These are phyloP conservation scores for Phytophthora fragariaefolia DNA, from an alignment of 352 stramenopile species.

Conservation along the genomic window DNA sequence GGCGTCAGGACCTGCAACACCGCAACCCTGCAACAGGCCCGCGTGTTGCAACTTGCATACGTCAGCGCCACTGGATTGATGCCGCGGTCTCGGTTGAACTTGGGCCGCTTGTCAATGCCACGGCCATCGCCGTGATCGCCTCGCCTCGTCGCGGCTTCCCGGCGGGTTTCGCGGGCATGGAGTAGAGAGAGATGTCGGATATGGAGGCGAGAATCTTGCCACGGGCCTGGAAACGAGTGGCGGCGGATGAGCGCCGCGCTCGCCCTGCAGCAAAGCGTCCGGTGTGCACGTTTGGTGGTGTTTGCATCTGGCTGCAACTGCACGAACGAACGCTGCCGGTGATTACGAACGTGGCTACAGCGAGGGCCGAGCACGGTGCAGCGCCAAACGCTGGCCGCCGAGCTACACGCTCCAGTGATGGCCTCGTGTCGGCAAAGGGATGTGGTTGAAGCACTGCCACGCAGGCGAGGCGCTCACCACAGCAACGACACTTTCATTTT, in stretches of 20 bases:
- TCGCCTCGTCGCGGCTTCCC: constrained; percentile 6
- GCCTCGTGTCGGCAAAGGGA: constrained; percentile 22
- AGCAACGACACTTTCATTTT: constrained; percentile 24
- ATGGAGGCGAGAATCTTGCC: neutral
- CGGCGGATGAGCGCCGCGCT: neutral
- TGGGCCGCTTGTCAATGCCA: too few relatives aligned
- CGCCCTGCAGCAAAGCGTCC: neutral
- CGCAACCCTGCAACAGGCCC: neutral
- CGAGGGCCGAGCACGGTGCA: neutral
- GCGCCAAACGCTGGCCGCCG: neutral
- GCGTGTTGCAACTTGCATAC: constrained; percentile 13
- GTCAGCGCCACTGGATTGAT: constrained; percentile 24
- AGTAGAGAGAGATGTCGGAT: too few relatives aligned
- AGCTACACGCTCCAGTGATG: constrained; percentile 12
- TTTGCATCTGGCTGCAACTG: constrained; percentile 21
- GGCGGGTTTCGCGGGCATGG: neutral
- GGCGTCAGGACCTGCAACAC: neutral
- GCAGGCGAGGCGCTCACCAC: neutral
- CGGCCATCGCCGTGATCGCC: neutral
- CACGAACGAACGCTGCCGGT: constrained; percentile 19
- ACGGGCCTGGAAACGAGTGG: neutral
- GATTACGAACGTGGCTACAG: constrained; percentile 35
- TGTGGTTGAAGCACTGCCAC: constrained; percentile 35
- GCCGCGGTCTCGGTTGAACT: constrained; percentile 24
- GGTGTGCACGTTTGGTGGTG: constrained; percentile 30